A percentile compares a stretch with the other conserved stretches of the same genome.
Evolutionary conservation across 2,329 filamentous ascomycete species (phyloP).

Genomic region (Graphilbum fragrans): DNA sequence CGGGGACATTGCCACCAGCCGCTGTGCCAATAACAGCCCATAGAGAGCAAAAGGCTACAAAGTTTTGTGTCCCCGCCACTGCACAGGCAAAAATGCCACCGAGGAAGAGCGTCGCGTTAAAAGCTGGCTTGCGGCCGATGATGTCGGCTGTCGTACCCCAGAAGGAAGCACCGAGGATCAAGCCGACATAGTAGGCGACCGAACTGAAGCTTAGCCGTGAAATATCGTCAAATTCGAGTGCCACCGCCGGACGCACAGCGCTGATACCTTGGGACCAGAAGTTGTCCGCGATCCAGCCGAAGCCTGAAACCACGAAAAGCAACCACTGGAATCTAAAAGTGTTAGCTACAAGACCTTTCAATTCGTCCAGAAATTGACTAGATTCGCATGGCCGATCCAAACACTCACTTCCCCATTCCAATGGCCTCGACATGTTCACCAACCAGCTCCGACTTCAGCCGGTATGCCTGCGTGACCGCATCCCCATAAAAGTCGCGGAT

Average conservation of each 20-base stretch:
- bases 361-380: too few species aligned
- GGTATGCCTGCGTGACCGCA: constrained; percentile 6
- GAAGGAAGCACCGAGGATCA: constrained; percentile 31
- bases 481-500: constrained; percentile 4
- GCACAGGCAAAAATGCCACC: constrained; percentile 42
- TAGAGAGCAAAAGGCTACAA: constrained; percentile 30
- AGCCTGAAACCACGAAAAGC: constrained; percentile 32
- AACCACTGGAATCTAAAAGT: constrained; percentile 14
- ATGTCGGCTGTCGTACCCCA: constrained; percentile 24
- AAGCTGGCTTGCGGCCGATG: constrained; percentile 25
- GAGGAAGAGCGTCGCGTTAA: constrained; percentile 30
- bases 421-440: constrained; percentile 5
- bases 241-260: constrained; percentile 19
- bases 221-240: constrained; percentile 19
- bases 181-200: constrained; percentile 25
- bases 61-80: constrained; percentile 45
- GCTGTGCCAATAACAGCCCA: constrained; percentile 29
- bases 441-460: constrained; percentile 9
- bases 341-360: too few species aligned
- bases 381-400: too few species aligned
- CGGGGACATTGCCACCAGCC: constrained; percentile 35
- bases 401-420: constrained; percentile 6
- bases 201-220: constrained; percentile 17
- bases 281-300: constrained; percentile 33
- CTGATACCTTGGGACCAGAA: constrained; percentile 25